Evolutionary conservation across 768 basidiomycete species (phyloP).

Genomic region (Boletus reticuloceps): DNA sequence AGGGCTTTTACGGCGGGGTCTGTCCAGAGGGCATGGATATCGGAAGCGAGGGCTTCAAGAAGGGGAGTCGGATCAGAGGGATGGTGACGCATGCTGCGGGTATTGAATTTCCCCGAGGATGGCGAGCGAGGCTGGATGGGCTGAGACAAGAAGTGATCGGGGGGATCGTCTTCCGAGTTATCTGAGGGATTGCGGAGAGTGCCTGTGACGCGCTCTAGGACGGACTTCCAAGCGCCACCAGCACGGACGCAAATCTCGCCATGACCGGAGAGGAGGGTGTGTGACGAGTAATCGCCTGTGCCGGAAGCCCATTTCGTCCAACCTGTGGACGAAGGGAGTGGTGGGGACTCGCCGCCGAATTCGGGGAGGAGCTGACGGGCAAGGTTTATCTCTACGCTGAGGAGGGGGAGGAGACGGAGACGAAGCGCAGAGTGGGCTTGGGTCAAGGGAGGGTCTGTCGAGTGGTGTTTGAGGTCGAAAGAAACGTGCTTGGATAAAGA

Average conservation of each 20-base stretch:
- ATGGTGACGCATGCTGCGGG: slow-evolving; percentile 13
- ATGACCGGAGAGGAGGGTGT: not conserved
- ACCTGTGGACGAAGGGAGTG: slow-evolving; percentile 26
- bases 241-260: slow-evolving; percentile 51
- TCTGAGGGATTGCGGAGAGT: not conserved
- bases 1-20: slow-evolving; percentile 52
- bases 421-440: slow-evolving; percentile 26
- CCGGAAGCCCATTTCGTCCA: slow-evolving; percentile 28
- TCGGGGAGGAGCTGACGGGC: slow-evolving; percentile 50
- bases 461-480: not conserved
- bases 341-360: slow-evolving; percentile 13
- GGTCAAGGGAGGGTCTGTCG: slow-evolving; percentile 18
- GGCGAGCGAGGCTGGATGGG: not conserved
- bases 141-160: slow-evolving; percentile 8
- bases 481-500: not conserved
- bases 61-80: slow-evolving; percentile 47
- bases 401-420: slow-evolving; percentile 48
- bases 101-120: not conserved
- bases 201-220: slow-evolving; percentile 32
- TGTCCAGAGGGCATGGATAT: slow-evolving; percentile 62
- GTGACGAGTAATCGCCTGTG: not conserved
- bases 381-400: slow-evolving; percentile 54
- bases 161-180: not conserved
- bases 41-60: slow-evolving; percentile 52
- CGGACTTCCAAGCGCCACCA: slow-evolving; percentile 57